These are phyloP conservation scores for Wickerhamomyces chambardii DNA, from an alignment of 805 yeast genomes.

Conservation along the genomic window DNA sequence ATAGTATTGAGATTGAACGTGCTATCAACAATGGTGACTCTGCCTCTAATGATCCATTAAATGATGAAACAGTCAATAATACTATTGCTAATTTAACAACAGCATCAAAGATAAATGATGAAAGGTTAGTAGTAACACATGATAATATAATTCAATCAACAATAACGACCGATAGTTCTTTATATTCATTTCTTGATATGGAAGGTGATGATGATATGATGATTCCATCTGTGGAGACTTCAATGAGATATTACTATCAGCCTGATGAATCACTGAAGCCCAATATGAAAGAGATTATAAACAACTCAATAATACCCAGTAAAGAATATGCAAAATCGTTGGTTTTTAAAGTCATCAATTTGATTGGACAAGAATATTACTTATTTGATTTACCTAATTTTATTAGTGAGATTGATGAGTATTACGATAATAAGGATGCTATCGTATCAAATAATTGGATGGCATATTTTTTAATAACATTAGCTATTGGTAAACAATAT, in stretches of 20 bases:
- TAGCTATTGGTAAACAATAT: conserved; percentile 20
- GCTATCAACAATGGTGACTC: too few relatives aligned
- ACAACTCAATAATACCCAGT: conserved; percentile 5
- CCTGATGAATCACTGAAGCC: conserved; percentile 3
- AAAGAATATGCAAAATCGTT: conserved; percentile 7
- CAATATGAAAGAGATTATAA: conserved; percentile 3
- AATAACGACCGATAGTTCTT: conserved; percentile 14
- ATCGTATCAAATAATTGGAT: conserved; percentile 5
- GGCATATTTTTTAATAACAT: conserved; percentile 12
- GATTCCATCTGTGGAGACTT: conserved; percentile 1
- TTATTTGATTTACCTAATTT: conserved; percentile 9
- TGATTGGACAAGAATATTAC: conserved; percentile 16
- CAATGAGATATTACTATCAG: conserved; percentile 10
- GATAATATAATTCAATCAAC: conserved; percentile 13
- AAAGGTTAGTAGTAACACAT: conserved; percentile 8
- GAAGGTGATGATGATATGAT: conserved; percentile 10
- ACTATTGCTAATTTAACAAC: neutral
- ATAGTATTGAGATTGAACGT: too few relatives aligned
- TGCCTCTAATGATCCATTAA: too few relatives aligned
- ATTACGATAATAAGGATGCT: too few relatives aligned
- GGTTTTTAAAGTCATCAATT: conserved; percentile 10
- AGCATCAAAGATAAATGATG: neutral
- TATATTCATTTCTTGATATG: conserved; percentile 15
- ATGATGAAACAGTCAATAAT: too few relatives aligned
- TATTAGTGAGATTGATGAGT: conserved; percentile 4